Conservation (phyloP, 1,284 basidiomycete species). For the Ceratobasidium sp. region DNA sequence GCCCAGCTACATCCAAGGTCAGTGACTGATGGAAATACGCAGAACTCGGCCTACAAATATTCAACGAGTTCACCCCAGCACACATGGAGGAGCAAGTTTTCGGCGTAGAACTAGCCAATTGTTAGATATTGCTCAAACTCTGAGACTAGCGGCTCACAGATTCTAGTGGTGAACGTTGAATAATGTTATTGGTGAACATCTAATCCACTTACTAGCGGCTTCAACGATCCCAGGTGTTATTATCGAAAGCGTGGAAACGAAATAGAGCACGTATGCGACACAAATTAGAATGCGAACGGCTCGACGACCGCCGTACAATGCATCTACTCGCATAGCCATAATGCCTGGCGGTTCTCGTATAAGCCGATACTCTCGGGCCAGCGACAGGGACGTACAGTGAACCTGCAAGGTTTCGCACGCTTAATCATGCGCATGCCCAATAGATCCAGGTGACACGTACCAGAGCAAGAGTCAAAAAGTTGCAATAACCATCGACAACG, state of each 20-base stretch:
- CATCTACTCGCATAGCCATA: slow-evolving; percentile 19
- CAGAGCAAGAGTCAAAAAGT: slow-evolving; percentile 15
- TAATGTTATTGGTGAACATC: neutral
- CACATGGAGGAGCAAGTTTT: slow-evolving; percentile 11
- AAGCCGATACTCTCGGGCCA: neutral
- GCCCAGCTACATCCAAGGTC: neutral
- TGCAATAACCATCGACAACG: slow-evolving; percentile 21
- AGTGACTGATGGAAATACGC: neutral
- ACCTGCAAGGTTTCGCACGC: neutral
- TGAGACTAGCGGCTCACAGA: neutral
- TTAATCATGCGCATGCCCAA: too few relatives aligned
- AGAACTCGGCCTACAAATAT: slow-evolving; percentile 26
- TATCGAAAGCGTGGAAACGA: slow-evolving; percentile 17
- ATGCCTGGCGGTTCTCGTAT: neutral
- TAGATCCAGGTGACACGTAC: neutral
- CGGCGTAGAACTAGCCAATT: neutral
- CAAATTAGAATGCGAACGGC: neutral
- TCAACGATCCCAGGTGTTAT: slow-evolving; percentile 25
- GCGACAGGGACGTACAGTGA: neutral
- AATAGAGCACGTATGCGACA: slow-evolving; percentile 11
- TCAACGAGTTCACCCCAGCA: slow-evolving; percentile 21
- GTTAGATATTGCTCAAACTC: neutral
- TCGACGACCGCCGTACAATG: slow-evolving; percentile 10
- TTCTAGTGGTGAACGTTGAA: neutral
- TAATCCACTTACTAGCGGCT: neutral